Conservation (phyloP, 2,329 filamentous ascomycete species). For the Fragosphaeria purpurea region DNA sequence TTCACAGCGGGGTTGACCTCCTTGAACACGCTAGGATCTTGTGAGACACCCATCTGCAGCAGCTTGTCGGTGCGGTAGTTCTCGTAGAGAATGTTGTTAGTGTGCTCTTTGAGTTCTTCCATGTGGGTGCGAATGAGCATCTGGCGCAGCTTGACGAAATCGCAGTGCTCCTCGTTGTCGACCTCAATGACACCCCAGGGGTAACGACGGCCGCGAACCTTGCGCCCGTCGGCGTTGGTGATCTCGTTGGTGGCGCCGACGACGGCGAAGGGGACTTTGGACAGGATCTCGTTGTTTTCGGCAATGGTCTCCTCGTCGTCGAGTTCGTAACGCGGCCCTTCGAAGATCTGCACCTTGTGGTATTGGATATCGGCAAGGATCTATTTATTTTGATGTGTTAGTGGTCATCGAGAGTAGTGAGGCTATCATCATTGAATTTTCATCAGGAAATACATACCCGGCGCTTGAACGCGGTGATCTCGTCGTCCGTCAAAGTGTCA, state of each 20-base stretch:
- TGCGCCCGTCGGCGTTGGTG: slow-evolving; percentile 79
- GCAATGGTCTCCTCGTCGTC: slow-evolving; percentile 99
- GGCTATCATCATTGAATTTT: not conserved
- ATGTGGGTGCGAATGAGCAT: slow-evolving; percentile 99
- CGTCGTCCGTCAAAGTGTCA: slow-evolving; percentile 94
- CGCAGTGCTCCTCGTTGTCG: slow-evolving; percentile 99
- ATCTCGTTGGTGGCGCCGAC: slow-evolving; percentile 96
- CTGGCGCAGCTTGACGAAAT: slow-evolving; percentile 98
- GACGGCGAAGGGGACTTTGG: slow-evolving; percentile 96
- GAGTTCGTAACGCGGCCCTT: slow-evolving; percentile 94
- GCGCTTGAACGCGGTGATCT: slow-evolving; percentile 88
- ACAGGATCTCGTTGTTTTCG: slow-evolving; percentile 99
- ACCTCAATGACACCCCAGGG: slow-evolving; percentile 99
- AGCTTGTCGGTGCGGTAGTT: slow-evolving; percentile 99
- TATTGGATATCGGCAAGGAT: slow-evolving; percentile 94
- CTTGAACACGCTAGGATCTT: slow-evolving; percentile 99
- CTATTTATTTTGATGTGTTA: slow-evolving; percentile 33
- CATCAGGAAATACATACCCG: slow-evolving; percentile 56
- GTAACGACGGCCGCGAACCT: slow-evolving; percentile 91
- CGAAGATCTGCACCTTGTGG: slow-evolving; percentile 98
- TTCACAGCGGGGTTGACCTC: slow-evolving; percentile 99
- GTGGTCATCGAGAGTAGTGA: not conserved
- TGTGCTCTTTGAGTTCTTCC: slow-evolving; percentile 99
- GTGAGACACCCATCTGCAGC: slow-evolving; percentile 93
- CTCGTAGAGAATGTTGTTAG: slow-evolving; percentile 91